These are phyloP conservation scores for Marsdenia floribunda DNA, from an alignment of 257 asterid genomes.

Conservation along the genomic window DNA sequence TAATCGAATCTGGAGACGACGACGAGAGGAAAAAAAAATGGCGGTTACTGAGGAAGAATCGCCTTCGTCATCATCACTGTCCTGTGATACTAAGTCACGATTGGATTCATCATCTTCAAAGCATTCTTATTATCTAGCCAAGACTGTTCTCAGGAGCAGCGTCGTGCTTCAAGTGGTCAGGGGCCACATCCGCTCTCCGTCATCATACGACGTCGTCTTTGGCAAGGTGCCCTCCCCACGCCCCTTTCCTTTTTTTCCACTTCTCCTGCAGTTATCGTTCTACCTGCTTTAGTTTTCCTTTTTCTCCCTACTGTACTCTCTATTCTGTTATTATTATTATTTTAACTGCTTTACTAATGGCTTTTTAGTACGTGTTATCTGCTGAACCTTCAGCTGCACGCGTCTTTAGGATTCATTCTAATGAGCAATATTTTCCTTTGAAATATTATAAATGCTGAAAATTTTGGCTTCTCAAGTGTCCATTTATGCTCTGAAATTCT, in stretches of 20 bases:
- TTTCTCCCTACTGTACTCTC: neutral
- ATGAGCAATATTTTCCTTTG: neutral
- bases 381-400: too few species aligned
- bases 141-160: conserved; percentile 82
- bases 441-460: neutral
- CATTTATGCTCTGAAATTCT: too few species aligned
- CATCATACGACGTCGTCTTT: conserved; percentile 70
- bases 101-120: conserved; percentile 27
- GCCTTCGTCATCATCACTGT: conserved; percentile 47
- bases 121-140: conserved; percentile 63
- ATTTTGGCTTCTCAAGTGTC: neutral
- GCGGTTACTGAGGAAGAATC: conserved; percentile 57
- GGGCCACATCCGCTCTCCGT: conserved; percentile 77
- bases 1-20: neutral
- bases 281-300: neutral
- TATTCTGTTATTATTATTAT: too few species aligned
- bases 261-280: neutral
- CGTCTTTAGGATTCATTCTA: too few species aligned
- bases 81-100: conserved; percentile 31
- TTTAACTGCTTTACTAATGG: neutral
- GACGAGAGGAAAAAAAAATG: conserved; percentile 19
- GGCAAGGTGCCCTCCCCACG: conserved; percentile 76
- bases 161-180: conserved; percentile 72
- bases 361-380: neutral
- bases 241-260: neutral